Percentiles rank a stretch among this genome's conserved stretches.
These are phyloP conservation scores for Boletus pseudopeckii DNA, from an alignment of 768 basidiomycete species.

Conservation along the genomic window DNA sequence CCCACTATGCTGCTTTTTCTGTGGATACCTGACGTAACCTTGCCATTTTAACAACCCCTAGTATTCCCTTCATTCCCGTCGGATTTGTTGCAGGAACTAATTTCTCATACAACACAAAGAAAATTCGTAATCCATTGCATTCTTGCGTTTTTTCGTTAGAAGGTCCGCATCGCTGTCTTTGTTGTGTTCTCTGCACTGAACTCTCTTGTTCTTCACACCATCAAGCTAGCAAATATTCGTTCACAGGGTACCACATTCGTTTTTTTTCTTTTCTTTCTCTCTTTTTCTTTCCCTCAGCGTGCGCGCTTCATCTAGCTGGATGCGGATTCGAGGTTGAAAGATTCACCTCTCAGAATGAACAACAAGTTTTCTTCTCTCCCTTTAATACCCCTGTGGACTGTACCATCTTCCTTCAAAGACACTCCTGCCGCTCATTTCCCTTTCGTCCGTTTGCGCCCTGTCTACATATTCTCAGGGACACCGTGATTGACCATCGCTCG, in stretches of 20 bases:
- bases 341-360: neutral
- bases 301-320: conserved; percentile 1
- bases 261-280: neutral
- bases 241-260: conserved; percentile 22
- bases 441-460: neutral
- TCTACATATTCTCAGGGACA: neutral
- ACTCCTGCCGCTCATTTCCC: neutral
- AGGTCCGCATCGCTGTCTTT: neutral
- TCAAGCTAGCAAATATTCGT: neutral
- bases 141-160: neutral
- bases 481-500: neutral
- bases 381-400: neutral
- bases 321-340: neutral
- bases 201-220: neutral
- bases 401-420: neutral
- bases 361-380: neutral
- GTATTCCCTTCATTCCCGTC: conserved; percentile 11
- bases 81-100: conserved; percentile 22
- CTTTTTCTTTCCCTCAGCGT: neutral
- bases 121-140: conserved; percentile 16
- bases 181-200: neutral
- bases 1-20: neutral
- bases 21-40: conserved; percentile 8
- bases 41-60: conserved; percentile 11
- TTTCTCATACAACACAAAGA: conserved; percentile 17